These are phyloP conservation scores for Aspergillus sp. DNA, from an alignment of 2,329 filamentous ascomycete species.

Conservation along the genomic window DNA sequence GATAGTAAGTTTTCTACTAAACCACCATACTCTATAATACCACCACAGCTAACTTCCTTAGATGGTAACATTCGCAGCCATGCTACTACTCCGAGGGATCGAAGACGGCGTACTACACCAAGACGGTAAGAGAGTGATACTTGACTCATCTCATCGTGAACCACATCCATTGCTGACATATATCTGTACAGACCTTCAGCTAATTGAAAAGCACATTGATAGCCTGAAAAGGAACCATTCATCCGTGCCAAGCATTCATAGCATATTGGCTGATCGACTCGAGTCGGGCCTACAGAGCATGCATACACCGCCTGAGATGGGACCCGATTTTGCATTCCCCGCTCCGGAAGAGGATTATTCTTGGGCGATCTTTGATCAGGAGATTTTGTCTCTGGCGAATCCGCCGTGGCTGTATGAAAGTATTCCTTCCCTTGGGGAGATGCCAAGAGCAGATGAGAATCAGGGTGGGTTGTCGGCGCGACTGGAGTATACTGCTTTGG, in stretches of 20 bases:
- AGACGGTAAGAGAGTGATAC: slow-evolving; percentile 24
- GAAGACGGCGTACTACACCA: slow-evolving; percentile 33
- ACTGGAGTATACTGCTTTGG: background rate
- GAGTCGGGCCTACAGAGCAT: slow-evolving; percentile 32
- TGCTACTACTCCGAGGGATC: slow-evolving; percentile 29
- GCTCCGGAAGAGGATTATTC: slow-evolving; percentile 26
- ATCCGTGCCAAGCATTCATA: slow-evolving; percentile 29
- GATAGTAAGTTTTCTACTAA: slow-evolving; percentile 20
- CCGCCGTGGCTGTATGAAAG: slow-evolving; percentile 32
- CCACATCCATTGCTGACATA: background rate
- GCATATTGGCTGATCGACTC: slow-evolving; percentile 27
- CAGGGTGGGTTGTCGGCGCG: background rate
- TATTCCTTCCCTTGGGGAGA: background rate
- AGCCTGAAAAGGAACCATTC: slow-evolving; percentile 26
- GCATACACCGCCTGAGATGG: slow-evolving; percentile 32
- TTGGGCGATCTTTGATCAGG: slow-evolving; percentile 36
- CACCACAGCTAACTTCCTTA: slow-evolving; percentile 8
- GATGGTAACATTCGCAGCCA: slow-evolving; percentile 36
- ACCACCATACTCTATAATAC: too few species aligned
- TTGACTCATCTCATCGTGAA: background rate
- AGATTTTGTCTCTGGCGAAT: slow-evolving; percentile 33
- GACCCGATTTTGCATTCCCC: slow-evolving; percentile 23
- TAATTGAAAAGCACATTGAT: slow-evolving; percentile 30
- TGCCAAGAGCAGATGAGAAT: slow-evolving; percentile 1
- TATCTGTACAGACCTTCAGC: slow-evolving; percentile 22